Evolutionary conservation across 2,329 filamentous ascomycete genomes (phyloP).

Genomic region (Botryosphaeria dothidea): DNA sequence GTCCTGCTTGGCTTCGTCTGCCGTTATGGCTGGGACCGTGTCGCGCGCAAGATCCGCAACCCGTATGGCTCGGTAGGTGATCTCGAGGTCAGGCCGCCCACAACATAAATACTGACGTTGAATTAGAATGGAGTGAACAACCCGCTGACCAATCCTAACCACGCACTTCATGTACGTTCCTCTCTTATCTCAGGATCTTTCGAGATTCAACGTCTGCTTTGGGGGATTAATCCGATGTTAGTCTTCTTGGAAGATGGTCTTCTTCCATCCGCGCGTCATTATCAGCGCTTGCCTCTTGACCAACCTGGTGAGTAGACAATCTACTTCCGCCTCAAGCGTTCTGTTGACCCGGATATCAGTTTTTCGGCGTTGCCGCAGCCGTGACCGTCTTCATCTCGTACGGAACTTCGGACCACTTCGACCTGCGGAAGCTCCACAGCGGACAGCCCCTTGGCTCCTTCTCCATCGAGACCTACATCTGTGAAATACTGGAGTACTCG

Average conservation of each 20-base stretch:
- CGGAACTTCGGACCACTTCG: neutral
- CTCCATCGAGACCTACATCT: neutral
- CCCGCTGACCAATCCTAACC: neutral
- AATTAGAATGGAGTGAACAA: neutral
- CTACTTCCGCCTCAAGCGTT: too few relatives aligned
- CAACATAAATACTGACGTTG: neutral
- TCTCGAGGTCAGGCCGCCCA: neutral
- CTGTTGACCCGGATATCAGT: neutral
- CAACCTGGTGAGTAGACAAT: neutral
- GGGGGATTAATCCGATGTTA: neutral
- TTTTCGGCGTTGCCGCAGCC: neutral
- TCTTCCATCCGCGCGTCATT: slow-evolving; percentile 4
- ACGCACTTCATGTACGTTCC: neutral
- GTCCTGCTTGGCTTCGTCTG: neutral
- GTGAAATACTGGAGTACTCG: neutral
- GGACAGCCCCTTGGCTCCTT: neutral
- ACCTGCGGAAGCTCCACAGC: neutral
- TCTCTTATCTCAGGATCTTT: neutral
- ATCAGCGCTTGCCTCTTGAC: neutral
- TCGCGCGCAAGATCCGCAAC: neutral
- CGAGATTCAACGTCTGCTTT: too few relatives aligned
- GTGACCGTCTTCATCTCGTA: neutral
- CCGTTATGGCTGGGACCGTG: neutral
- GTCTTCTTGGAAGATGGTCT: neutral
- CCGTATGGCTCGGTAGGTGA: neutral